These are phyloP conservation scores for Letharia lupina DNA, from an alignment of 495 filamentous ascomycete species.

Conservation along the genomic window DNA sequence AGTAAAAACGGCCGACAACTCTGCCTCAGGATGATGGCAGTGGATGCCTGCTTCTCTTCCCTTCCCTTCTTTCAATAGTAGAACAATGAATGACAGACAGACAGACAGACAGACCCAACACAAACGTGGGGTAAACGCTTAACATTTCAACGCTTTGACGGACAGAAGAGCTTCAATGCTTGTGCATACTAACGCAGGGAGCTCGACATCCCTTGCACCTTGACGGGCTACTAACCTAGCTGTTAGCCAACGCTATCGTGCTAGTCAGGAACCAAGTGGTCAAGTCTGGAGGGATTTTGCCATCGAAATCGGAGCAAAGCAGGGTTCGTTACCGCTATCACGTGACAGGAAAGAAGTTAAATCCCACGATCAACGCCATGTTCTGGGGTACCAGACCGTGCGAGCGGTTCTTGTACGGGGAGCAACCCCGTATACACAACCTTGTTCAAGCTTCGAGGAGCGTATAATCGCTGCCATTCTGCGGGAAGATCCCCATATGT, in stretches of 20 bases:
- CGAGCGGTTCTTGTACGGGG: neutral
- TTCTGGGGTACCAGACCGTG: neutral
- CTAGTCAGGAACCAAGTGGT: slow-evolving; percentile 13
- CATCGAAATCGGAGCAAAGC: neutral
- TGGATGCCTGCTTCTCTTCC: neutral
- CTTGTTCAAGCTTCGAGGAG: neutral
- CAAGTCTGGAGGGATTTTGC: neutral
- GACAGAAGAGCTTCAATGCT: neutral
- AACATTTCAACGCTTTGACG: slow-evolving; percentile 1
- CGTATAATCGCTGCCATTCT: neutral
- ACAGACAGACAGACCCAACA: neutral
- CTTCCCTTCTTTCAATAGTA: too few species aligned
- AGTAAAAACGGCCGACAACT: neutral
- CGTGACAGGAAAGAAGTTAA: neutral
- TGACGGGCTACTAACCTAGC: slow-evolving; percentile 3
- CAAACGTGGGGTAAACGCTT: neutral
- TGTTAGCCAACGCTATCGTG: neutral
- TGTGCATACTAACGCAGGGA: neutral
- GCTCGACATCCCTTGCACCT: slow-evolving; percentile 2
- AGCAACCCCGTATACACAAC: neutral
- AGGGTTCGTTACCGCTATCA: neutral
- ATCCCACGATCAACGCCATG: neutral
- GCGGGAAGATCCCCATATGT: neutral
- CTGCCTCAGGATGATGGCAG: slow-evolving; percentile 7
- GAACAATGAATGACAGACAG: too few species aligned